These are phyloP conservation scores for Eleusine coracana DNA, from an alignment of 176 grass and related monocot species.

Conservation along the genomic window DNA sequence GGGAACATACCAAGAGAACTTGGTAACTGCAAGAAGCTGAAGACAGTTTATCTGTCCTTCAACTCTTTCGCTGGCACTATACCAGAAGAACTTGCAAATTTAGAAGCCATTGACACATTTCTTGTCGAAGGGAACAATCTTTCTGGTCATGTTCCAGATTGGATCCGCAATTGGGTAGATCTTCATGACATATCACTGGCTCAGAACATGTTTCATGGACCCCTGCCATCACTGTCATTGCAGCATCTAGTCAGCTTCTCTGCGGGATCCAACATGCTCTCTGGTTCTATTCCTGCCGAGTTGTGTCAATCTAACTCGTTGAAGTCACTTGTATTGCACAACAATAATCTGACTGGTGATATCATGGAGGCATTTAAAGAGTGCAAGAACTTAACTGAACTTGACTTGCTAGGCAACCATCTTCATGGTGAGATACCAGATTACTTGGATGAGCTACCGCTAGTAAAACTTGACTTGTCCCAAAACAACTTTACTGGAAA, in stretches of 20 bases:
- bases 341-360: slow-evolving; percentile 76
- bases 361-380: slow-evolving; percentile 63
- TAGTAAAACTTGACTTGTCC: slow-evolving; percentile 73
- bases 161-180: slow-evolving; percentile 73
- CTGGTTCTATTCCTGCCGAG: slow-evolving; percentile 62
- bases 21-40: slow-evolving; percentile 79
- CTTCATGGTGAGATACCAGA: slow-evolving; percentile 84
- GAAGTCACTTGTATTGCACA: slow-evolving; percentile 55
- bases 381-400: slow-evolving; percentile 76
- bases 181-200: slow-evolving; percentile 59
- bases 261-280: slow-evolving; percentile 79
- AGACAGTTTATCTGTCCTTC: slow-evolving; percentile 60
- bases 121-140: slow-evolving; percentile 71
- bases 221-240: slow-evolving; percentile 64
- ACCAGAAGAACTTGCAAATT: slow-evolving; percentile 61
- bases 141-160: slow-evolving; percentile 72
- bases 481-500: slow-evolving; percentile 81
- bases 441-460: slow-evolving; percentile 76
- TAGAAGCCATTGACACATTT: slow-evolving; percentile 64
- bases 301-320: slow-evolving; percentile 75
- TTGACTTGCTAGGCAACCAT: slow-evolving; percentile 76
- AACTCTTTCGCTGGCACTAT: slow-evolving; percentile 72
- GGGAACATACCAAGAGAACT: slow-evolving; percentile 74
- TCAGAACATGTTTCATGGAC: slow-evolving; percentile 71
- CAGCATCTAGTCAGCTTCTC: slow-evolving; percentile 67